These are phyloP conservation scores for Calocybe cyanea DNA, from an alignment of 768 basidiomycete genomes.

Conservation along the genomic window DNA sequence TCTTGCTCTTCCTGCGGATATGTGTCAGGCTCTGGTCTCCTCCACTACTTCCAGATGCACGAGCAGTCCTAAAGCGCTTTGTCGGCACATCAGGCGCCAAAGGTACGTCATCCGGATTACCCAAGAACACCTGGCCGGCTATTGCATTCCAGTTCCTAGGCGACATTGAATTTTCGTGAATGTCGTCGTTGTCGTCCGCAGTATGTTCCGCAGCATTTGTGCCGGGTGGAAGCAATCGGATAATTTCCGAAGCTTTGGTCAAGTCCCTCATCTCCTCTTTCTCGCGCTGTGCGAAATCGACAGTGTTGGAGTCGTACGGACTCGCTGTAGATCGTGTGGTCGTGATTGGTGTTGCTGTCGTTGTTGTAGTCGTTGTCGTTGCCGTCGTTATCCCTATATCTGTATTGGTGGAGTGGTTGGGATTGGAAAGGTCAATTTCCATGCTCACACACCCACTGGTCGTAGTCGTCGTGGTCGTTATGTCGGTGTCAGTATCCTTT, in stretches of 20 bases:
- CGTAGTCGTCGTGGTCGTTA: background rate
- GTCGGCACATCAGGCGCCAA: constrained; percentile 27
- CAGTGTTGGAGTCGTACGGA: constrained; percentile 47
- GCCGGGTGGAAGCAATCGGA: constrained; percentile 26
- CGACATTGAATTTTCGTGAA: no score
- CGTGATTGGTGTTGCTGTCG: background rate
- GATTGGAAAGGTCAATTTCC: no score
- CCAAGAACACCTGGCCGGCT: constrained; percentile 71
- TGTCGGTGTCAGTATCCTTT: constrained; percentile 17
- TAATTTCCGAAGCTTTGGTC: constrained; percentile 78
- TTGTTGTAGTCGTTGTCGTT: background rate
- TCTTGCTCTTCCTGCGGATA: no score
- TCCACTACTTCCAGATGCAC: background rate
- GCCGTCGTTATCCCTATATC: background rate
- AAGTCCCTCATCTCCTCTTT: constrained; percentile 88
- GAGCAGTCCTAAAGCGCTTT: constrained; percentile 21
- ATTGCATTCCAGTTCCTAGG: constrained; percentile 46
- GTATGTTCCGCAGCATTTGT: no score
- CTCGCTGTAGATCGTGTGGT: background rate
- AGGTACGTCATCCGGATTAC: constrained; percentile 82
- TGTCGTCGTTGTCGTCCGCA: no score
- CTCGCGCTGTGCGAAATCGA: constrained; percentile 81
- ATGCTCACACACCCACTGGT: no score
- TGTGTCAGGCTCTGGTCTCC: no score
- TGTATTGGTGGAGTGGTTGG: no score